Base-by-base conservation (phyloP, 108 stramenopile species). In the Cyclotella cryptica region DNA sequence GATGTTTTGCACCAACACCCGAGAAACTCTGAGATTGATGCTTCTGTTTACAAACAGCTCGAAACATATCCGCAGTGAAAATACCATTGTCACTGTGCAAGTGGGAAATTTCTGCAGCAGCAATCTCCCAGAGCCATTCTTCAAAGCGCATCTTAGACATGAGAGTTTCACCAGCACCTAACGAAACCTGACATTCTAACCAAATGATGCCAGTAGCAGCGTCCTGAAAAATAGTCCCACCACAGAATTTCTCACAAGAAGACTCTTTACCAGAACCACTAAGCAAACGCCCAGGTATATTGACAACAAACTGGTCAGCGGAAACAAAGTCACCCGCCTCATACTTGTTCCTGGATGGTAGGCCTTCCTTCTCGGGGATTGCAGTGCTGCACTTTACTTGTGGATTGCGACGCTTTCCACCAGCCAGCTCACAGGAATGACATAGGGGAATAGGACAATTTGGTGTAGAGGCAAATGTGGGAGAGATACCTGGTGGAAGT, bases 211-310 rank as follows among this genome's bases (percentile, higher is more conserved):
- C 47, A 29, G 53, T 18, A 12, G 83, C 85, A 28, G 75, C 57
- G 44, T 89, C 84, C 14, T 28, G 18, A 47, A 86, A 89, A 26
- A 89, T 67, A 0, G 88, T 73, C 10, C 85, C 89, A n/a, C 85
- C 80, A 60, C 7, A 10, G 46, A 49, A 26, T 14, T 17, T 39
- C 14, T 9, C 10, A 55, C 41, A 3, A 35, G 10, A 52, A 22
- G 0, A 9, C 27, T 87, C 85, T 12, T 49, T 54, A 6, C 89
- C 89, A 45, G 26, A 42, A 0, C 75, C 74, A 35, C 70, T 35
- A 0, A 26, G 59, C 0, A 78, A 69, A 10, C 85, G 70, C 5
- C 88, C n/a, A 85, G 22, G 57, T 75, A 9, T 66, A 17, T 29
- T 44, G 0, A 71, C 71, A 1, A 64, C 24, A 22, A 78, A 85